Conservation (phyloP, 768 basidiomycete species). For the Imleria badia region DNA sequence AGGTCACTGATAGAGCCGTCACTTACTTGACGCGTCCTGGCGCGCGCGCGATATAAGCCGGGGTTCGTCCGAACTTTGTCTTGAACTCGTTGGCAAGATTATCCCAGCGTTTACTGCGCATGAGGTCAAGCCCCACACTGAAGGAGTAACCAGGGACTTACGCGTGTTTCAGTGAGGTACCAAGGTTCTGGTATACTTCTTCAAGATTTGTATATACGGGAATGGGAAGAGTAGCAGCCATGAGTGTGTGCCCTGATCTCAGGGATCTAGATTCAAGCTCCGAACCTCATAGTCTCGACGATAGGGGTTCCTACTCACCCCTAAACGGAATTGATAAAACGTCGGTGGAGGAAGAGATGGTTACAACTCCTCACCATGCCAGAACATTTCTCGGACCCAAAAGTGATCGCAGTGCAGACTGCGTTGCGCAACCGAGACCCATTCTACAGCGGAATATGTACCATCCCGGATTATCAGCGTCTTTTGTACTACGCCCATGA, state of each 20-base stretch:
- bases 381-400: neutral
- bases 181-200: conserved; percentile 53
- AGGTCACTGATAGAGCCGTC: neutral
- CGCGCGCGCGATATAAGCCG: conserved; percentile 70
- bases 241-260: neutral
- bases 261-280: too few species aligned
- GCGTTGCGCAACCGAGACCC: too few species aligned
- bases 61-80: conserved; percentile 61
- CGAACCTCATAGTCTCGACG: too few species aligned
- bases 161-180: conserved; percentile 55
- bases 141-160: conserved; percentile 18
- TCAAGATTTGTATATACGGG: conserved; percentile 60
- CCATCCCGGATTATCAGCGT: neutral
- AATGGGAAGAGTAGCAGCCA: conserved; percentile 58
- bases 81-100: conserved; percentile 60
- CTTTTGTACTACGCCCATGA: neutral
- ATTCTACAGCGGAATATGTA: too few species aligned
- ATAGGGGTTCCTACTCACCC: too few species aligned
- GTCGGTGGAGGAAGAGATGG: too few species aligned
- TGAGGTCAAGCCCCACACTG: neutral
- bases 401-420: neutral
- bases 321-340: too few species aligned
- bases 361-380: too few species aligned
- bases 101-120: conserved; percentile 53
- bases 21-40: conserved; percentile 80